These are phyloP conservation scores for Albizia julibrissin DNA, from an alignment of 306 rosid species.

Conservation along the genomic window DNA sequence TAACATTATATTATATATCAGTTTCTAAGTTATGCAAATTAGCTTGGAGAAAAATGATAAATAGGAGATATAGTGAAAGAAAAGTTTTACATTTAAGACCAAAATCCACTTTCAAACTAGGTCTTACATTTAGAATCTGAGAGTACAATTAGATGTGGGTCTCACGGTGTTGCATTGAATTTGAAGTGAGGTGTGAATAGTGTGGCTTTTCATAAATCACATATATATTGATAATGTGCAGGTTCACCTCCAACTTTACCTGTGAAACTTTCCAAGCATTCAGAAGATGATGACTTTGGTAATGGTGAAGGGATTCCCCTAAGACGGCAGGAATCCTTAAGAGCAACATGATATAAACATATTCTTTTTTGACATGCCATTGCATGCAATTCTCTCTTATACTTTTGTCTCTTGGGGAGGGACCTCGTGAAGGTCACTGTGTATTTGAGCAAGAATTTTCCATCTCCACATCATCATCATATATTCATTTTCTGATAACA, in stretches of 20 bases:
- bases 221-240: slow-evolving; percentile 27
- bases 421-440: slow-evolving; percentile 40
- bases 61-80: no score
- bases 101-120: no score
- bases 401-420: slow-evolving; percentile 45
- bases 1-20: no score
- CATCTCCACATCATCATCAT: slow-evolving; percentile 13
- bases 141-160: not conserved
- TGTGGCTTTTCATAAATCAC: not conserved
- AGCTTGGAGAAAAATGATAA: no score
- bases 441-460: slow-evolving; percentile 45
- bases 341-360: slow-evolving; percentile 46
- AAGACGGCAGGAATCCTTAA: slow-evolving; percentile 79
- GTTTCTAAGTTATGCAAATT: no score
- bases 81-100: no score
- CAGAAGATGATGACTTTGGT: slow-evolving; percentile 70
- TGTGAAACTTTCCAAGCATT: slow-evolving; percentile 69
- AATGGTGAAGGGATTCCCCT: slow-evolving; percentile 93
- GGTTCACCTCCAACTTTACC: slow-evolving; percentile 53
- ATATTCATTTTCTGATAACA: slow-evolving; percentile 42
- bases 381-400: slow-evolving; percentile 27
- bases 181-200: not conserved
- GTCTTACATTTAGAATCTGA: no score
- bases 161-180: not conserved
- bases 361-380: slow-evolving; percentile 12